Percentiles rank a stretch among this genome's conserved stretches.
phyloP scores from a whole-genome alignment of 495 filamentous ascomycete genomes.

The Xylaria intraflava region DNA sequence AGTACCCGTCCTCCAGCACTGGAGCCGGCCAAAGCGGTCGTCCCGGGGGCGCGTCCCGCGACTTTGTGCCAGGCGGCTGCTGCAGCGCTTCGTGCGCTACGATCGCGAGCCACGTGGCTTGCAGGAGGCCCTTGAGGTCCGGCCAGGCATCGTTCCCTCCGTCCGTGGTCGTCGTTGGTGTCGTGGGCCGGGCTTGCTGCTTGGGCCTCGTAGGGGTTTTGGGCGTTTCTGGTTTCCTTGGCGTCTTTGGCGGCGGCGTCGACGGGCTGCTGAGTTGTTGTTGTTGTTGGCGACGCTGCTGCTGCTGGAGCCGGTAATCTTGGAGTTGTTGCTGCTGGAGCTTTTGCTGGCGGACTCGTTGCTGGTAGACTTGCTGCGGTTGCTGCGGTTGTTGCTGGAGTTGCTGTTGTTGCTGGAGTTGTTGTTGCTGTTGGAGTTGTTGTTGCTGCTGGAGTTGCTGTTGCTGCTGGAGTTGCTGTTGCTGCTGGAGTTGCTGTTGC shows the following conservation, averaged over 20 bases:
- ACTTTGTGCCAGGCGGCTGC: background rate
- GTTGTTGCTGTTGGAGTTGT: background rate
- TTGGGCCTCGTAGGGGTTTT: background rate
- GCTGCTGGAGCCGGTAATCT: background rate
- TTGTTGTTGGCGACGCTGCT: background rate
- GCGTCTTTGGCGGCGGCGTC: too few species aligned
- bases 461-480: background rate
- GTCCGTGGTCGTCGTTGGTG: background rate
- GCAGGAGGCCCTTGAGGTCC: constrained; percentile 4
- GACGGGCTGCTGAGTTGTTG: background rate
- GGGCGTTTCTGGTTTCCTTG: background rate
- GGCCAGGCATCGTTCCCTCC: constrained; percentile 13
- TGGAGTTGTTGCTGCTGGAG: background rate
- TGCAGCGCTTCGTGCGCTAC: constrained; percentile 4
- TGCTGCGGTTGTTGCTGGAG: background rate
- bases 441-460: background rate
- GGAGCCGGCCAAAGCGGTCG: constrained; percentile 3
- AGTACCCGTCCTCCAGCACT: background rate
- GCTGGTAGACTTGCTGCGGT: background rate
- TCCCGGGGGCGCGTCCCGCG: background rate
- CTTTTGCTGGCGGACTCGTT: background rate
- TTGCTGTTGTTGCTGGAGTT: background rate
- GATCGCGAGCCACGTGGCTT: background rate
- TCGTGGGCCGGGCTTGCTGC: background rate
- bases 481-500: background rate